phyloP scores from a whole-genome alignment of 805 yeast species.

The Kluyveromyces starmeri region DNA sequence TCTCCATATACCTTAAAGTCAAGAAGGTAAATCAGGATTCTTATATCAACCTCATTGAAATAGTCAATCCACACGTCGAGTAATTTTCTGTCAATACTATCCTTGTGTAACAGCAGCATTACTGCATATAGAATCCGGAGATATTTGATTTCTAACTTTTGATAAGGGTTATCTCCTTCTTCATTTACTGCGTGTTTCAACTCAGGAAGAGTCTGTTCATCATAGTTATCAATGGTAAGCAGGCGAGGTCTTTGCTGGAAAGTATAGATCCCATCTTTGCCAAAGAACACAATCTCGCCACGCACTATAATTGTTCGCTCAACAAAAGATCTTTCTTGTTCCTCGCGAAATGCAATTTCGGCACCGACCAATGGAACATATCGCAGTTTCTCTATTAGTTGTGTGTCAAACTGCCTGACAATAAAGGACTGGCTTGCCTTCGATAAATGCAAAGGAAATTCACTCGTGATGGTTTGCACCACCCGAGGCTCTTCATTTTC shows the following conservation, averaged over 20 bases:
- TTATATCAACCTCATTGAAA: constrained; percentile 17
- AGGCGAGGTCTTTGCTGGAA: constrained; percentile 15
- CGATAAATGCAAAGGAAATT: constrained; percentile 8
- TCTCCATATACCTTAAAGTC: constrained; percentile 22
- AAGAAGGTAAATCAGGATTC: constrained; percentile 21
- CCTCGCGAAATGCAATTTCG: constrained; percentile 15
- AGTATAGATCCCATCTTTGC: constrained; percentile 14
- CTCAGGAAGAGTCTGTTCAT: constrained; percentile 15
- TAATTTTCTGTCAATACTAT: constrained; percentile 13
- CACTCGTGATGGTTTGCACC: constrained; percentile 11
- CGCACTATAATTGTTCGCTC: constrained; percentile 13
- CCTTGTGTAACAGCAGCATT: constrained; percentile 19
- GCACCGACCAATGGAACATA: constrained; percentile 15
- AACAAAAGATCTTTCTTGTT: constrained; percentile 19
- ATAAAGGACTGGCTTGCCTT: background rate
- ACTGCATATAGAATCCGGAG: constrained; percentile 16
- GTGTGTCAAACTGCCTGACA: constrained; percentile 6
- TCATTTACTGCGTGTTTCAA: constrained; percentile 4
- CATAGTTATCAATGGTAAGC: constrained; percentile 17
- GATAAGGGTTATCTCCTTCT: constrained; percentile 7
- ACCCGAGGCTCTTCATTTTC: constrained; percentile 13
- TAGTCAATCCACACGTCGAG: constrained; percentile 16
- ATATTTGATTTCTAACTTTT: constrained; percentile 15
- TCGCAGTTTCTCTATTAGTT: constrained; percentile 19
- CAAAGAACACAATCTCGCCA: constrained; percentile 14